phyloP scores from a whole-genome alignment of 768 basidiomycete species.

The Tubosaeta sp. region DNA sequence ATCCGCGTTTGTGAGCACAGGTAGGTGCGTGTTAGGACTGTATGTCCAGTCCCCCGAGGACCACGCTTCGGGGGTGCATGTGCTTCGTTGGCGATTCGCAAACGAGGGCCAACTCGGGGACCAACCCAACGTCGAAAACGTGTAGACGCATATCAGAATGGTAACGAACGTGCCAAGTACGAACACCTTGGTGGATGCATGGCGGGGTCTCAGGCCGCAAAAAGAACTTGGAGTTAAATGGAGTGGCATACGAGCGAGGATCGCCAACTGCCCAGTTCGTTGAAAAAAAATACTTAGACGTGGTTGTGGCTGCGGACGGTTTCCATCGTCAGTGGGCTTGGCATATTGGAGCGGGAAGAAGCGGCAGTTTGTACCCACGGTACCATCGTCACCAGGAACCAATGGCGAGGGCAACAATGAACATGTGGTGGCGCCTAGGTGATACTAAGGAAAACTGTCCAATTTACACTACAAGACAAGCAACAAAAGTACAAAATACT shows the following conservation, averaged over 20 bases:
- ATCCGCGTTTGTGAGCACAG: constrained; percentile 34
- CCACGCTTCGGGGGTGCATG: constrained; percentile 35
- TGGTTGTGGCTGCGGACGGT: constrained; percentile 3
- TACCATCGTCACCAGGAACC: neutral
- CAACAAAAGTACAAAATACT: neutral
- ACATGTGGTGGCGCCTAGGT: neutral
- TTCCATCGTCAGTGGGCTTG: neutral
- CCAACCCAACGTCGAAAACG: constrained; percentile 23
- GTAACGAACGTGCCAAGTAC: constrained; percentile 24
- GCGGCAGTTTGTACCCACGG: constrained; percentile 2
- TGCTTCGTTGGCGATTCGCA: constrained; percentile 20
- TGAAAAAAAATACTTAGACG: neutral
- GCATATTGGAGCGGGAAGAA: neutral
- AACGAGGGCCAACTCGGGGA: constrained; percentile 24
- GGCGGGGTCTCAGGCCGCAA: constrained; percentile 17
- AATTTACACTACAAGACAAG: no score
- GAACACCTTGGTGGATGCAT: constrained; percentile 21
- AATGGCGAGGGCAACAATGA: neutral
- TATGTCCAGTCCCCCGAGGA: constrained; percentile 40
- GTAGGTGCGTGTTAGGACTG: constrained; percentile 32
- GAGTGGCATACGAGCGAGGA: constrained; percentile 1
- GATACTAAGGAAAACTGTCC: no score
- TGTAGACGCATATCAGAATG: constrained; percentile 27
- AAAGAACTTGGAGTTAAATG: constrained; percentile 1
- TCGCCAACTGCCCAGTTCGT: neutral